Percentiles rank a stretch among this genome's conserved stretches.
These are phyloP conservation scores for Davidsoniella virescens DNA, from an alignment of 2,329 filamentous ascomycete species.

Conservation along the genomic window DNA sequence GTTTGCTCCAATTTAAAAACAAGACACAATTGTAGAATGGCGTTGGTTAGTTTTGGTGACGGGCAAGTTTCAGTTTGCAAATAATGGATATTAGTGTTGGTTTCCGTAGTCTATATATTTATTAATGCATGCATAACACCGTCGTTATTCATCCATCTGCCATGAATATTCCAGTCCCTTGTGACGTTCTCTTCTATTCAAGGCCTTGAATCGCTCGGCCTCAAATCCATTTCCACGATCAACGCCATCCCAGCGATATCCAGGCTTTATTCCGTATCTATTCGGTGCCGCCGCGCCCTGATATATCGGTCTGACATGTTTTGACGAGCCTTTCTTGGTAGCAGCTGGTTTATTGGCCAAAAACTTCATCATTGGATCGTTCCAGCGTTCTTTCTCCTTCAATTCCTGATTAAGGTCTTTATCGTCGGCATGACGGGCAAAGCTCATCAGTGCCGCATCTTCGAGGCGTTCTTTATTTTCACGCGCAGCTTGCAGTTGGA, in stretches of 20 bases:
- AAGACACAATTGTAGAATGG: too few species aligned
- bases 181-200: slow-evolving; percentile 61
- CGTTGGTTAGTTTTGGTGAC: too few species aligned
- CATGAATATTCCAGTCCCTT: slow-evolving; percentile 77
- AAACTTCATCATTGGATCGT: slow-evolving; percentile 81
- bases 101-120: too few species aligned
- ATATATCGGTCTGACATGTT: slow-evolving; percentile 49
- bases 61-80: too few species aligned
- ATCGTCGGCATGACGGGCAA: slow-evolving; percentile 74
- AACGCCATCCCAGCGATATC: slow-evolving; percentile 92
- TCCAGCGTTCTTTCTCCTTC: slow-evolving; percentile 66
- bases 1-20: too few species aligned
- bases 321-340: slow-evolving; percentile 18
- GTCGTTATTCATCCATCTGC: slow-evolving; percentile 75
- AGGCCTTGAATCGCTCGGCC: slow-evolving; percentile 74
- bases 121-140: too few species aligned
- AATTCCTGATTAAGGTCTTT: slow-evolving; percentile 71
- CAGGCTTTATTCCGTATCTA: slow-evolving; percentile 81
- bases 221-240: slow-evolving; percentile 91
- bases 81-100: too few species aligned
- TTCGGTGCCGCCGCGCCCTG: slow-evolving; percentile 71
- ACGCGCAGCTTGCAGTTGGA: slow-evolving; percentile 56
- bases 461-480: slow-evolving; percentile 50
- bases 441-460: slow-evolving; percentile 66
- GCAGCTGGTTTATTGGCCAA: slow-evolving; percentile 34